Evolutionary conservation across 2,329 filamentous ascomycete genomes (phyloP), one percentile per base, ranked within the genome.

Genomic region (Aspergillus arachidicola): DNA sequence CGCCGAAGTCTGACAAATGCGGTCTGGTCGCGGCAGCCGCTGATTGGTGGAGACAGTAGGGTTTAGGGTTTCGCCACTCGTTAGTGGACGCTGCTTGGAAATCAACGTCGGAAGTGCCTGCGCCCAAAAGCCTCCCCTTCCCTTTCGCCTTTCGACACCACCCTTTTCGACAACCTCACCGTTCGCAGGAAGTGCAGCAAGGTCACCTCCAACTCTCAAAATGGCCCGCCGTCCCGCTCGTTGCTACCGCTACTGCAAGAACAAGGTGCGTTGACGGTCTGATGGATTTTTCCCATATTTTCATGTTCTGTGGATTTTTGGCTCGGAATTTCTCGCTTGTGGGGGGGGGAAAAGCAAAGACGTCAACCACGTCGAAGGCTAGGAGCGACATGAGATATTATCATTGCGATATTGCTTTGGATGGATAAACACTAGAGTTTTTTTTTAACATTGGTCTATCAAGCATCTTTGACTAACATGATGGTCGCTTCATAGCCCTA

Each of bases 231-330:
- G 95, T 91, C 95, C 95, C 81, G 95, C 95, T 81, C 92, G 95
- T 88, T 99, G 95, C 88, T 99, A 97, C 90, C 91, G 95, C 82
- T 99, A 99, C 92, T 99, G 95, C 94, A 99, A 99, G 93, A 99
- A 98, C 91, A 97, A 97, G 93, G 93, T 96, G 82, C 85, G 91
- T 66, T 57, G 64, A 68, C 51, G 51, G 32, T 38, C 9, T 55
- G 32, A 38, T 62, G 61, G 60, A 46, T 68, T 68, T 61, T 68
- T 62, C 36, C 38, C 59, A 64, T 60, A 64, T 63, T 66, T 61
- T 61, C 60, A 64, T 72, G 66, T 71, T 75, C 67, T 73, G 71
- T 72, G 60, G 61, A 57, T 70, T 66, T 67, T 62, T 46, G 60
- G 57, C 56, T 62, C 57, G 64, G 66, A 61, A 62, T 66, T 60